A percentile compares a stretch with the other conserved stretches of the same genome.
phyloP scores from a whole-genome alignment of 331 rosid genomes.

The Quercus tomentella region DNA sequence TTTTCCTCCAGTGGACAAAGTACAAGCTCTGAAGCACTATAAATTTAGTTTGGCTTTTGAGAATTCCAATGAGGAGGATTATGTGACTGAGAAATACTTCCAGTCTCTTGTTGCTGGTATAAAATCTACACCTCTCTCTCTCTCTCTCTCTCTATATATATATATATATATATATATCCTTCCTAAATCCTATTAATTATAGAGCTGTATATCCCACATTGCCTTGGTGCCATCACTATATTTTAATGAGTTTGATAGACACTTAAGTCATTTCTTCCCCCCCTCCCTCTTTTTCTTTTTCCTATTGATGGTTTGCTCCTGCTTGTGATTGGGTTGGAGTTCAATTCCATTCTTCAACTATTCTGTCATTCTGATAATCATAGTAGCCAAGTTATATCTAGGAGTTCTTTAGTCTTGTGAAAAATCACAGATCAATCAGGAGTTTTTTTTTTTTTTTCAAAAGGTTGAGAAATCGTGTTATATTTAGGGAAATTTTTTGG shows the following conservation, averaged over 20 bases:
- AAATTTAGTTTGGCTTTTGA: conserved; percentile 96
- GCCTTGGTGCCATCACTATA: neutral
- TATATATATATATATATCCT: too few relatives aligned
- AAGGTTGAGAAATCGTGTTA: neutral
- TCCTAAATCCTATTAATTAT: neutral
- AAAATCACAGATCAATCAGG: neutral
- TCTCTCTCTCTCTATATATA: neutral
- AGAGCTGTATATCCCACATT: neutral
- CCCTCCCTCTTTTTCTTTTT: neutral
- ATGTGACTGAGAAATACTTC: conserved; percentile 95
- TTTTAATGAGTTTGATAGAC: conserved; percentile 1
- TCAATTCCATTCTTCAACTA: neutral
- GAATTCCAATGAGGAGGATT: conserved; percentile 98
- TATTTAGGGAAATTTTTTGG: neutral
- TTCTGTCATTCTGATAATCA: conserved; percentile 6
- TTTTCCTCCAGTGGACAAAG: conserved; percentile 69
- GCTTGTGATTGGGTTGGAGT: neutral
- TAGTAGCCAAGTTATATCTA: conserved; percentile 10
- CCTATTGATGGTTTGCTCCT: neutral
- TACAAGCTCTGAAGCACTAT: conserved; percentile 78
- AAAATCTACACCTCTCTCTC: conserved; percentile 24
- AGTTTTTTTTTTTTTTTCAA: neutral
- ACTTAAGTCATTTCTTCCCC: neutral
- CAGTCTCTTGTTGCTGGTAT: conserved; percentile 99
- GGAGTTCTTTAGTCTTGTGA: neutral